Evolutionary conservation across 1,139 yeast species (phyloP).

Genomic region (Pichia sorboxylosa): DNA sequence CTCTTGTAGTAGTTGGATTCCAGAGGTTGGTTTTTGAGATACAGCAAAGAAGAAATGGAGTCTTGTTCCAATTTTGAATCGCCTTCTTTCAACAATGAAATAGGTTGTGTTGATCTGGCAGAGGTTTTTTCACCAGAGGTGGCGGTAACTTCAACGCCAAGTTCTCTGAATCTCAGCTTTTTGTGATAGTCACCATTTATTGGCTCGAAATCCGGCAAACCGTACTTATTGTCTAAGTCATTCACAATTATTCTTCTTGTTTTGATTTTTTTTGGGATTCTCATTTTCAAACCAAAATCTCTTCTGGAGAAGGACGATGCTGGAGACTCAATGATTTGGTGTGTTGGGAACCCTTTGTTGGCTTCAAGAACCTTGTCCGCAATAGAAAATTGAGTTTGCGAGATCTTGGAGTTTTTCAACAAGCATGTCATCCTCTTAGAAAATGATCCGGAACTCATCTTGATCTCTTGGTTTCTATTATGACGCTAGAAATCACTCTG

Average conservation of each 20-base stretch:
- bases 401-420: constrained; percentile 19
- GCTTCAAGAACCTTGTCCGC: constrained; percentile 17
- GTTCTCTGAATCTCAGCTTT: constrained; percentile 40
- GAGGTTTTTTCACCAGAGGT: background rate
- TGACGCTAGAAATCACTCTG: too few relatives aligned
- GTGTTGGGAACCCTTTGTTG: constrained; percentile 31
- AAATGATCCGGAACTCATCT: constrained; percentile 14
- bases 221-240: constrained; percentile 41
- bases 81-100: background rate
- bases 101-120: background rate
- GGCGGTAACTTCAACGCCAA: constrained; percentile 29
- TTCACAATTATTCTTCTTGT: constrained; percentile 38
- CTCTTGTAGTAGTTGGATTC: constrained; percentile 15
- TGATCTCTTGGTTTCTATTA: too few relatives aligned
- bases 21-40: constrained; percentile 16
- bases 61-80: constrained; percentile 1
- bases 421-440: constrained; percentile 19
- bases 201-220: constrained; percentile 41
- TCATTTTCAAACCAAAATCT: constrained; percentile 55
- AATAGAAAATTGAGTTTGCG: constrained; percentile 22
- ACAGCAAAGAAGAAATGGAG: constrained; percentile 18
- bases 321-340: constrained; percentile 48
- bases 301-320: constrained; percentile 42
- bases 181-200: constrained; percentile 37
- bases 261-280: constrained; percentile 39